Conservation (phyloP, 2,329 filamentous ascomycete genomes). For the Colletotrichum phormii region DNA sequence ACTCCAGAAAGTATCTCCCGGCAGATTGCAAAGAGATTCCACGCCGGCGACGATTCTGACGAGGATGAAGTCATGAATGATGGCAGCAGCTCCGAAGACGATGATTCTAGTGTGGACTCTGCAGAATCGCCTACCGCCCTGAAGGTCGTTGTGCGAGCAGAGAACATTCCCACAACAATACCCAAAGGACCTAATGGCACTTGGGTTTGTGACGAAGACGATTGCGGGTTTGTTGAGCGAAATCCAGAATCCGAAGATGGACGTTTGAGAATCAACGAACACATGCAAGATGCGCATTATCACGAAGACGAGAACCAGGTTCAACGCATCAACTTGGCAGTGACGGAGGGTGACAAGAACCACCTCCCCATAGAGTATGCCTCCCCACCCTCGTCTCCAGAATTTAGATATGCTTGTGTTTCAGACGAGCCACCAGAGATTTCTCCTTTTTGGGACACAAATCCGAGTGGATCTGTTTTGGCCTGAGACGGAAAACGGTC, state of each 20-base stretch:
- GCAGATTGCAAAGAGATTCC: slow-evolving; percentile 49
- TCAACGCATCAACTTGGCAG: slow-evolving; percentile 61
- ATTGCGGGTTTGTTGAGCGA: slow-evolving; percentile 73
- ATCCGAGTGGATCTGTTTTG: slow-evolving; percentile 30
- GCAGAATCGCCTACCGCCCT: slow-evolving; percentile 42
- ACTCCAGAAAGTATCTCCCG: slow-evolving; percentile 50
- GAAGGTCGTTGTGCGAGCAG: slow-evolving; percentile 60
- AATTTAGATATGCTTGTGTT: slow-evolving; percentile 42
- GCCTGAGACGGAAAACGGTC: background rate
- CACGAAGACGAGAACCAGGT: slow-evolving; percentile 62
- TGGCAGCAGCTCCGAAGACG: slow-evolving; percentile 40
- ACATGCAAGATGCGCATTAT: slow-evolving; percentile 64
- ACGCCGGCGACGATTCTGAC: slow-evolving; percentile 46
- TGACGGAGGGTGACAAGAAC: slow-evolving; percentile 67
- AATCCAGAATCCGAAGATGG: slow-evolving; percentile 67
- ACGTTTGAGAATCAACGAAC: slow-evolving; percentile 67
- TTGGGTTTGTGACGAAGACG: slow-evolving; percentile 75
- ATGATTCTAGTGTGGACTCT: slow-evolving; percentile 37
- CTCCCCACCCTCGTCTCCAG: slow-evolving; percentile 48
- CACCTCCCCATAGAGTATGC: slow-evolving; percentile 69
- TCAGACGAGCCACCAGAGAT: slow-evolving; percentile 22
- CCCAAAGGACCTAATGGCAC: slow-evolving; percentile 70
- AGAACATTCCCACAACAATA: slow-evolving; percentile 59
- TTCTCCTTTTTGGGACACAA: slow-evolving; percentile 29
- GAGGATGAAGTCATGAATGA: slow-evolving; percentile 49